phyloP scores from a whole-genome alignment of 306 rosid species.

The Ormosia semicastrata region DNA sequence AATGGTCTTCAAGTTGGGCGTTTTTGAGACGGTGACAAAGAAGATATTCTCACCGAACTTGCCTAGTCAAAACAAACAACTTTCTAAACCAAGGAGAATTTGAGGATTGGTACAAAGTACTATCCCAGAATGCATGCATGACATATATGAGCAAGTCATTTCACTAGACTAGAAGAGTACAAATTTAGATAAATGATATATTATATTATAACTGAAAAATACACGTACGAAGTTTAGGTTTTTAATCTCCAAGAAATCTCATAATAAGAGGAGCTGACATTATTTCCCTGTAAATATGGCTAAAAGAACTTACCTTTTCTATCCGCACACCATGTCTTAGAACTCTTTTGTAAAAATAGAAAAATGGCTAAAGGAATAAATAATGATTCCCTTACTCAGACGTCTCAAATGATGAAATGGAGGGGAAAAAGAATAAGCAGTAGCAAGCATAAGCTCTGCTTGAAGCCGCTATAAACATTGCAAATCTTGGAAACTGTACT shows the following conservation, averaged over 20 bases:
- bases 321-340: neutral
- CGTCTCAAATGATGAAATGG: neutral
- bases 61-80: conserved; percentile 28
- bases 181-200: neutral
- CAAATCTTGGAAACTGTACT: neutral
- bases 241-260: neutral
- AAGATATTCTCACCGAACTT: conserved; percentile 46
- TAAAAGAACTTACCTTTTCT: neutral
- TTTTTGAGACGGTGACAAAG: conserved; percentile 38
- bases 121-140: conserved; percentile 24
- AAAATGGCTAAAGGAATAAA: neutral
- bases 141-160: neutral
- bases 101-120: neutral
- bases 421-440: neutral
- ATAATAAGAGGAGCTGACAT: neutral
- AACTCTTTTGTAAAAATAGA: neutral
- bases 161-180: neutral
- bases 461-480: neutral
- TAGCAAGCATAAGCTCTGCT: neutral
- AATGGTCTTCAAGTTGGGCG: conserved; percentile 39
- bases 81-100: neutral
- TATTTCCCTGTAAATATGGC: neutral
- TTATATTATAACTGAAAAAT: neutral
- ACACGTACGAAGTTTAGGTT: neutral
- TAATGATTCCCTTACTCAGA: neutral